Evolutionary conservation across 2,329 filamentous ascomycete species (phyloP).

Genomic region (Verticillium longisporum): DNA sequence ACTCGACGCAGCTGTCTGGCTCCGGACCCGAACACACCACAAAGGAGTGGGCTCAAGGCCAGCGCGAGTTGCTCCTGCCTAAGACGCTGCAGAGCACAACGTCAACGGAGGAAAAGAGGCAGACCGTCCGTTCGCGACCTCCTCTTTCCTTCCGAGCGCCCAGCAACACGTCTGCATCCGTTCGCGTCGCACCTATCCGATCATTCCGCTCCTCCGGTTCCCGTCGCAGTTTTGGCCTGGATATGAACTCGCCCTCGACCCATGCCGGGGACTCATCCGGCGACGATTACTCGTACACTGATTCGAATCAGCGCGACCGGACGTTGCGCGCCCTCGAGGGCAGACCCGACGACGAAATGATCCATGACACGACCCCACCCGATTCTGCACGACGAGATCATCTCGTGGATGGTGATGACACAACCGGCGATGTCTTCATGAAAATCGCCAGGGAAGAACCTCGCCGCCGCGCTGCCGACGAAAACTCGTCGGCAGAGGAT

Average conservation of each 20-base stretch:
- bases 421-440: slow-evolving; percentile 48
- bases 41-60: slow-evolving; percentile 31
- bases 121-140: slow-evolving; percentile 30
- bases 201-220: slow-evolving; percentile 50
- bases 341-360: slow-evolving; percentile 25
- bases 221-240: slow-evolving; percentile 45
- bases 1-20: slow-evolving; percentile 13
- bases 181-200: slow-evolving; percentile 47
- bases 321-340: slow-evolving; percentile 47
- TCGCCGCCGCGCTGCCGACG: slow-evolving; percentile 29
- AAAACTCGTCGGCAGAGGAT: slow-evolving; percentile 17
- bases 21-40: slow-evolving; percentile 22
- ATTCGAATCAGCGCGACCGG: slow-evolving; percentile 39
- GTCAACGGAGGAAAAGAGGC: slow-evolving; percentile 41
- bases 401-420: slow-evolving; percentile 40
- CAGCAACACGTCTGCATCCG: slow-evolving; percentile 21
- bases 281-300: slow-evolving; percentile 27
- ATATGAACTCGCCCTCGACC: slow-evolving; percentile 40
- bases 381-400: slow-evolving; percentile 27
- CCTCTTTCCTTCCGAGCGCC: slow-evolving; percentile 45
- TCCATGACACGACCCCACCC: slow-evolving; percentile 23
- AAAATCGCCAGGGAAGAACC: slow-evolving; percentile 50
- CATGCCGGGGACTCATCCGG: slow-evolving; percentile 33
- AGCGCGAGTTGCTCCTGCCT: slow-evolving; percentile 40
- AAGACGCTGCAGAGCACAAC: slow-evolving; percentile 30